phyloP scores from a whole-genome alignment of 257 asterid genomes.

The Solanum paucissectum region DNA sequence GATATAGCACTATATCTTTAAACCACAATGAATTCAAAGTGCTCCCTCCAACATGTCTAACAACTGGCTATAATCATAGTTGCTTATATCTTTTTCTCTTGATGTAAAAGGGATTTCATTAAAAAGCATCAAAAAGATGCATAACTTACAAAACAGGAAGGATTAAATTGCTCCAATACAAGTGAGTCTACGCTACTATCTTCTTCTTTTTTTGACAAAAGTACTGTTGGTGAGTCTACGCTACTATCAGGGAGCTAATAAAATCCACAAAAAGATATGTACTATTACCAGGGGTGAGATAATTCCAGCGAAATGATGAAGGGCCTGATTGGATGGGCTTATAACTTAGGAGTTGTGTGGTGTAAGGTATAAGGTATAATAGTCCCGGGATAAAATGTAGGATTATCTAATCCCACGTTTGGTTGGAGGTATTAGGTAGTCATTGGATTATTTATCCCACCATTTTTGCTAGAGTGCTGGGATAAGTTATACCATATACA shows the following conservation, averaged over 20 bases:
- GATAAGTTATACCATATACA: too few relatives aligned
- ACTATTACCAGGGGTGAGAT: not conserved
- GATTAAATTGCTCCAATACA: too few relatives aligned
- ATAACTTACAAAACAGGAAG: too few relatives aligned
- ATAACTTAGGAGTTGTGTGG: too few relatives aligned
- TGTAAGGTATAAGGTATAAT: too few relatives aligned
- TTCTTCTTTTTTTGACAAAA: too few relatives aligned
- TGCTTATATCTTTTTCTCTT: not conserved
- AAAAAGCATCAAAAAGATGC: not conserved
- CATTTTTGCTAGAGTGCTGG: too few relatives aligned
- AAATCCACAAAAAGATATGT: not conserved
- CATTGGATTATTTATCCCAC: too few relatives aligned
- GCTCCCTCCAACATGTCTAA: not conserved
- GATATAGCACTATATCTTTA: not conserved
- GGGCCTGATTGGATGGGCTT: not conserved
- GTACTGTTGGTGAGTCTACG: not conserved
- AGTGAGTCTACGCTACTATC: too few relatives aligned
- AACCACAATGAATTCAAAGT: not conserved
- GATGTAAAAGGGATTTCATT: not conserved
- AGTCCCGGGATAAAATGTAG: too few relatives aligned
- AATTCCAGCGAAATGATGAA: not conserved
- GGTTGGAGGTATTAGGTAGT: too few relatives aligned
- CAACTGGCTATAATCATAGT: not conserved
- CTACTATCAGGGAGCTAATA: not conserved
- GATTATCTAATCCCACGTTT: too few relatives aligned